phyloP scores from a whole-genome alignment of 495 filamentous ascomycete genomes.

The Tuber indicum region DNA sequence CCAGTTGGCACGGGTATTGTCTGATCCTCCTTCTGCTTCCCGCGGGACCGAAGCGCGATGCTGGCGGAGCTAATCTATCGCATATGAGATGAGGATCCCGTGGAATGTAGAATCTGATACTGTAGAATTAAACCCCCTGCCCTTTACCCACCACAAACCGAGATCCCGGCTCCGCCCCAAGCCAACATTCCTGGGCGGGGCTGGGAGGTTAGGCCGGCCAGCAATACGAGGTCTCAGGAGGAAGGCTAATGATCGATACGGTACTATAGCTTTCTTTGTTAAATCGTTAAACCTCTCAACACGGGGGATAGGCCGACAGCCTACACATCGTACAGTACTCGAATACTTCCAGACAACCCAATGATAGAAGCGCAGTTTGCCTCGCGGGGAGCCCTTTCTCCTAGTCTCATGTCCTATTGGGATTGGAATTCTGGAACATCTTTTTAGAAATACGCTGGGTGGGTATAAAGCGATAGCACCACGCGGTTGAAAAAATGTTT shows the following conservation, averaged over 20 bases:
- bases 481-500: not conserved
- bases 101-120: not conserved
- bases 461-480: not conserved
- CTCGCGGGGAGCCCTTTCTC: rapidly evolving
- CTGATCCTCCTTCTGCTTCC: not conserved
- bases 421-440: not conserved
- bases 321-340: not conserved
- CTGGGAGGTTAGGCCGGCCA: not conserved
- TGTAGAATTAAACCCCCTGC: not conserved
- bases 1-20: not conserved
- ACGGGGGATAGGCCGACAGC: not conserved
- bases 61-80: not conserved
- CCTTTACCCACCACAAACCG: not conserved
- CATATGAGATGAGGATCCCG: not conserved
- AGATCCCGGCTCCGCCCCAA: not conserved
- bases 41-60: not conserved
- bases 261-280: too few species aligned
- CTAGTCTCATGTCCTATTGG: not conserved
- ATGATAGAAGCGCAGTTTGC: not conserved
- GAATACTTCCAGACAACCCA: not conserved
- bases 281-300: too few species aligned
- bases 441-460: not conserved
- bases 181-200: not conserved
- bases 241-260: not conserved
- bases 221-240: not conserved